Evolutionary conservation across 345 rosid genomes (phyloP), one percentile per base, ranked within the genome.

Genomic region (Trapa bicornis): DNA sequence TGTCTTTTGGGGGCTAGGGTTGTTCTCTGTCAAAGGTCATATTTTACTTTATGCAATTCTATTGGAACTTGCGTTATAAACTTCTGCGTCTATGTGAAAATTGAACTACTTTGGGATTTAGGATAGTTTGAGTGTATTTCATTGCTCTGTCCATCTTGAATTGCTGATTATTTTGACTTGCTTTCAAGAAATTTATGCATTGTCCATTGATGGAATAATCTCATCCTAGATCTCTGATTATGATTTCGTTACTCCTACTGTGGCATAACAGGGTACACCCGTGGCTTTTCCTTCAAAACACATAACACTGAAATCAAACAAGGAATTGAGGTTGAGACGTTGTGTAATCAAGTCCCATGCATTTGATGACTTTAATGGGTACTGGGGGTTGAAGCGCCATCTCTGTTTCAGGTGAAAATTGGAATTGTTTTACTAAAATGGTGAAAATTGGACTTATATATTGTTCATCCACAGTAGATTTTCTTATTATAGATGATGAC

Each of bases 241-340:
- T 58, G 14, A 60, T 60, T 37, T 43, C 29, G 35, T 42, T 69
- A 37, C 42, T 53, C n/a, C 50, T 2, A 56, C 37, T 60, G 22
- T 75, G 63, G 73, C 38, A 65, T 36, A 71, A 70, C 82, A 92
- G 98, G 91, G 86, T 84, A 87, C 96, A 71, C 75, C 68, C 77
- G 82, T 81, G 66, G 65, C 83, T 65, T 74, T 77, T 80, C 84
- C 89, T 68, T 67, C 78, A 3, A 82, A 82, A 78, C 77, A 79
- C 71, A 80, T 80, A 64, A 71, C 90, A 76, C 79, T 85, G 86
- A 83, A 81, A 58, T 33, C 32, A 12, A 58, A 33, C 81, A 86
- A 69, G 75, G 88, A 87, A 62, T 74, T 84, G 75, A 68, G 64
- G 43, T 67, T 76, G 67, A 86, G 65, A 83, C 79, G 79, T 66